Conservation (phyloP, 495 filamentous ascomycete genomes). For the Barbatosphaeria neglecta region DNA sequence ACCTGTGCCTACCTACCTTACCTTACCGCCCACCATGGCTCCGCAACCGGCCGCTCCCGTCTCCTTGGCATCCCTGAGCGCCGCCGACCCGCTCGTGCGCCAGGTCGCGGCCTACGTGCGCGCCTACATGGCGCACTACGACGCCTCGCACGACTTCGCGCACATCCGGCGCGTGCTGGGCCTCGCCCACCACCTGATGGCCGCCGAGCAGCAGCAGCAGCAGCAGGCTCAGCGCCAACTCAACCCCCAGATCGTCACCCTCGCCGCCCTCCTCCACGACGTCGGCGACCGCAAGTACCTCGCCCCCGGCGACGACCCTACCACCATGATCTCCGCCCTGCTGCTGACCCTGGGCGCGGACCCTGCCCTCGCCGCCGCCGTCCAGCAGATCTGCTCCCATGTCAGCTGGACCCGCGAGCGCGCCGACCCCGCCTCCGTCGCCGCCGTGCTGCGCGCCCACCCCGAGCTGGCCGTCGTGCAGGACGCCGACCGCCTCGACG, state of each 20-base stretch:
- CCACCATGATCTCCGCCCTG: constrained; percentile 43
- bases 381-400: constrained; percentile 58
- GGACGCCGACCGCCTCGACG: constrained; percentile 83
- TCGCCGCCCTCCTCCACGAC: constrained; percentile 75
- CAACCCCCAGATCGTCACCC: constrained; percentile 48
- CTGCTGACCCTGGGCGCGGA: constrained; percentile 46
- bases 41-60: background rate
- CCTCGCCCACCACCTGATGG: constrained; percentile 45
- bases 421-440: constrained; percentile 42
- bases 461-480: constrained; percentile 77
- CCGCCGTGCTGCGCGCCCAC: constrained; percentile 39
- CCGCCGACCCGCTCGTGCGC: constrained; percentile 28
- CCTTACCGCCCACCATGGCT: too few relatives aligned
- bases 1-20: too few relatives aligned
- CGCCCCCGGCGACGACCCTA: constrained; percentile 33
- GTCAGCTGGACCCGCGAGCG: constrained; percentile 72
- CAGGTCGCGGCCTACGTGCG: constrained; percentile 47
- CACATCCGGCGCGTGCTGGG: constrained; percentile 72
- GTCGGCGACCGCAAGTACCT: constrained; percentile 80
- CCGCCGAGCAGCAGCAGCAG: background rate
- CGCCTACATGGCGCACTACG: constrained; percentile 68
- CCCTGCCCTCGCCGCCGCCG: constrained; percentile 41
- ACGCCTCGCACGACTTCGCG: constrained; percentile 73
- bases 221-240: constrained; percentile 23
- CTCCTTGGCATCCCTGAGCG: background rate